Conservation (phyloP, 257 asterid genomes). For the Lithospermum erythrorhizon region DNA sequence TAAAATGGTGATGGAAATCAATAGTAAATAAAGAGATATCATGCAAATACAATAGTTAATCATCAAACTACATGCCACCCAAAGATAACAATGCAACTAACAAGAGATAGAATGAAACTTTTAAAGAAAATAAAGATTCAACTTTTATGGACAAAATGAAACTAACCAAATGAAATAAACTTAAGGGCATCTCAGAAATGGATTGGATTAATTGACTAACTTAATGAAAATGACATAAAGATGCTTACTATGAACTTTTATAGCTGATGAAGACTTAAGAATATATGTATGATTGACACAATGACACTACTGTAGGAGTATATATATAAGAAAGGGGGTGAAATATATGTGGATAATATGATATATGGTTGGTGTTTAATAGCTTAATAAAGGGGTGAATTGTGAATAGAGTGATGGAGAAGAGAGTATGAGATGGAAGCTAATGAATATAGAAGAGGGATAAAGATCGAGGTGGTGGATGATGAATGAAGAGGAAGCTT, state of each 20-base stretch:
- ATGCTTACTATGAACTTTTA: too few species aligned
- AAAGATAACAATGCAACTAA: too few species aligned
- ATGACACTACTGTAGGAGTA: neutral
- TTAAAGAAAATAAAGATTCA: conserved; percentile 13
- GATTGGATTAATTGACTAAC: too few species aligned
- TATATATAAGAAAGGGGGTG: neutral
- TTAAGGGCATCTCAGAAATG: too few species aligned
- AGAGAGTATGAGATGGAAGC: conserved; percentile 9
- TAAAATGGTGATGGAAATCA: neutral
- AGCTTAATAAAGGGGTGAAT: neutral
- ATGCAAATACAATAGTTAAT: too few species aligned
- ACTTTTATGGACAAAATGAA: conserved; percentile 10
- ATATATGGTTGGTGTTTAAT: neutral
- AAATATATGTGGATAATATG: conserved; percentile 1
- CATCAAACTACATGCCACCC: too few species aligned
- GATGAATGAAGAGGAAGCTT: conserved; percentile 48
- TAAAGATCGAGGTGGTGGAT: conserved; percentile 20
- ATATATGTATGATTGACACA: neutral
- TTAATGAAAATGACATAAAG: too few species aligned
- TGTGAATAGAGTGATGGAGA: conserved; percentile 6
- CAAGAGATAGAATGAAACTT: neutral
- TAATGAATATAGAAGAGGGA: conserved; percentile 14
- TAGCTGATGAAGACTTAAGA: too few species aligned
- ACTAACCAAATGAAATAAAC: neutral
- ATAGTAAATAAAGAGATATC: too few species aligned